Evolutionary conservation across 2,329 filamentous ascomycete genomes (phyloP).

Genomic region (Diaporthe citri): DNA sequence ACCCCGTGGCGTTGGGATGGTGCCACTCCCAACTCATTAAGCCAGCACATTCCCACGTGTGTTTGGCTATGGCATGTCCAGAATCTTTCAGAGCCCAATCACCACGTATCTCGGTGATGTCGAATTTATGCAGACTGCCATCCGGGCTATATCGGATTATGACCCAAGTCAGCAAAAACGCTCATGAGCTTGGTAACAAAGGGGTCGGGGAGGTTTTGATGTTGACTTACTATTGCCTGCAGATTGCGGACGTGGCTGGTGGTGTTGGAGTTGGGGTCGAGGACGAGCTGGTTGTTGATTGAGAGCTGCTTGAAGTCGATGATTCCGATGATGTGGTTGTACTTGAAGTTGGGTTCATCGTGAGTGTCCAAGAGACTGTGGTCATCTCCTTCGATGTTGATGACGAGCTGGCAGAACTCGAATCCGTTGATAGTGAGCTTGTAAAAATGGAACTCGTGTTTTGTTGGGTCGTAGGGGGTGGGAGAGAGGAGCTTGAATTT

Average conservation of each 20-base stretch:
- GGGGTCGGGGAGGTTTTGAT: too few species aligned
- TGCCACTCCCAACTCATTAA: not conserved
- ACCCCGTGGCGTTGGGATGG: not conserved
- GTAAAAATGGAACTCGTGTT: not conserved
- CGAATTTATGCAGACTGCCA: not conserved
- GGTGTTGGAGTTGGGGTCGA: not conserved
- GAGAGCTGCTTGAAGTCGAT: not conserved
- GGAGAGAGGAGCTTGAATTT: not conserved
- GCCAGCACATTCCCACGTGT: not conserved
- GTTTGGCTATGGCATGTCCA: not conserved
- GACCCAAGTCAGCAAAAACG: not conserved
- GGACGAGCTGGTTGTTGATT: not conserved
- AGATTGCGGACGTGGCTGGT: not conserved
- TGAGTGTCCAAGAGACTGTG: conserved; percentile 10
- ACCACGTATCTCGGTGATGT: not conserved
- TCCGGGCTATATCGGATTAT: not conserved
- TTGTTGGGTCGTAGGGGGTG: not conserved
- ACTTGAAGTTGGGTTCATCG: not conserved
- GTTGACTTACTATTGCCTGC: not conserved
- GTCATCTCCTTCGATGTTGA: not conserved
- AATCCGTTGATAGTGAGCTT: not conserved
- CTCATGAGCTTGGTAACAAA: not conserved
- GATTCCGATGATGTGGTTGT: not conserved
- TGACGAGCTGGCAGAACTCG: not conserved
- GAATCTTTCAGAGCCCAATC: not conserved